These are phyloP conservation scores for Boletus edulis DNA, from an alignment of 768 basidiomycete species.

Conservation along the genomic window DNA sequence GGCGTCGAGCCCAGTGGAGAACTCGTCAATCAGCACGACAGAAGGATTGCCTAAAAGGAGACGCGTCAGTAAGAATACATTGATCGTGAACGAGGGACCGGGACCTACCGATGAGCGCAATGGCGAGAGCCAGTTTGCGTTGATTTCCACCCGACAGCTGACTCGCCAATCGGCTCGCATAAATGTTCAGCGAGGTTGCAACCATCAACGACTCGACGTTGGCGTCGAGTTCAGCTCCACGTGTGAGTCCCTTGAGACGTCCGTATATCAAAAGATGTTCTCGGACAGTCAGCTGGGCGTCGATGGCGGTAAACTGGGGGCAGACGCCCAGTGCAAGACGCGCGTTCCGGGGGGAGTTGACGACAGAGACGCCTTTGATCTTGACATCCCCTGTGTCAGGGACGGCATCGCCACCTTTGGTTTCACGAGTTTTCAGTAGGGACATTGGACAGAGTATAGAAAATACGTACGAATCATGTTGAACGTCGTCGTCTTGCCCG, in stretches of 20 bases:
- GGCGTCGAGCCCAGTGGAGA: conserved; percentile 80
- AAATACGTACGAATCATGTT: conserved; percentile 67
- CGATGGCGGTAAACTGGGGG: conserved; percentile 83
- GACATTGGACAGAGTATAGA: not conserved
- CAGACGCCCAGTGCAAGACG: conserved; percentile 75
- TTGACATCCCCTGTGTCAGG: conserved; percentile 69
- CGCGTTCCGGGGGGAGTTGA: conserved; percentile 60
- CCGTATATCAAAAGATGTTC: conserved; percentile 76
- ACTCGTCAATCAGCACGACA: conserved; percentile 80
- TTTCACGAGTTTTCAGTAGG: not conserved
- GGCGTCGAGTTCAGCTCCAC: conserved; percentile 45
- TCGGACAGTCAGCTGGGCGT: conserved; percentile 71
- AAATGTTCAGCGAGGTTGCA: conserved; percentile 55
- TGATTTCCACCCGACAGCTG: conserved; percentile 80
- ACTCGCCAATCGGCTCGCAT: conserved; percentile 70
- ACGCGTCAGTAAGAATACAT: not conserved
- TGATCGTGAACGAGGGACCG: not conserved
- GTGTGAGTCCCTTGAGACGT: conserved; percentile 62
- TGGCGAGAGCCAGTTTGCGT: conserved; percentile 71
- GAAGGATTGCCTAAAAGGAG: conserved; percentile 59
- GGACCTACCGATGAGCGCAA: conserved; percentile 62
- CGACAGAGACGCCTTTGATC: conserved; percentile 64
- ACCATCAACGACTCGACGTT: conserved; percentile 58
- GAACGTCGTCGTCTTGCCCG: conserved; percentile 81
- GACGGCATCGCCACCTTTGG: conserved; percentile 62